Conservation (phyloP, 768 basidiomycete species). For the Lactarius hatsudake region DNA sequence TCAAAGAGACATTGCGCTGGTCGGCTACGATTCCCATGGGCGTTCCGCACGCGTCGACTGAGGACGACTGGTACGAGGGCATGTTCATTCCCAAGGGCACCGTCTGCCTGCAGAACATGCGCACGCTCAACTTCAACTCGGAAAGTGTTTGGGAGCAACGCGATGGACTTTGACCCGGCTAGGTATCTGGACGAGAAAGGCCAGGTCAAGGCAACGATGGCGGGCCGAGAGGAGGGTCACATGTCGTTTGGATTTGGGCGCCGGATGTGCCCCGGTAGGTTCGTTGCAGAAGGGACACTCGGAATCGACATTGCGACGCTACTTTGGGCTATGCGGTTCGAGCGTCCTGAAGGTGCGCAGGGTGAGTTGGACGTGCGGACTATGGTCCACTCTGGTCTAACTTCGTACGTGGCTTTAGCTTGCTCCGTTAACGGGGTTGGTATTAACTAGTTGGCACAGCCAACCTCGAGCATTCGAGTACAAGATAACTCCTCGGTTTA, state of each 20-base stretch:
- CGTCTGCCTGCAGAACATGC: too few relatives aligned
- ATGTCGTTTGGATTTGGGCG: background rate
- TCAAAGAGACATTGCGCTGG: too few relatives aligned
- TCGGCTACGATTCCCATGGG: slow-evolving; percentile 31
- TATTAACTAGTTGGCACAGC: background rate
- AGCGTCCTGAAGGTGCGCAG: too few relatives aligned
- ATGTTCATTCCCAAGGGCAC: background rate
- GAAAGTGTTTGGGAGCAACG: background rate
- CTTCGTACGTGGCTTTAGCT: slow-evolving; percentile 5
- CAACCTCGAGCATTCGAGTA: background rate
- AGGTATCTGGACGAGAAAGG: background rate
- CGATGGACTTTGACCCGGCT: background rate
- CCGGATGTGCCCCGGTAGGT: too few relatives aligned
- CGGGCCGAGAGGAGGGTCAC: slow-evolving; percentile 32
- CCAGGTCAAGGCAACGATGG: background rate
- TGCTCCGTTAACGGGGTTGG: background rate
- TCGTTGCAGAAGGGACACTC: too few relatives aligned
- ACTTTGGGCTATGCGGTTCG: too few relatives aligned
- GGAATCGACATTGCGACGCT: too few relatives aligned
- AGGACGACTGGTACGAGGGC: slow-evolving; percentile 17
- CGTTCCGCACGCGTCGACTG: slow-evolving; percentile 1
- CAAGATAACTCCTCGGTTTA: background rate
- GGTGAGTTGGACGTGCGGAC: background rate
- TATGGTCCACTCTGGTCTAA: background rate
- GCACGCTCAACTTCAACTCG: background rate